These are phyloP conservation scores for Saccharomyces hybrid DNA, from an alignment of 1,139 yeast genomes.

Conservation along the genomic window DNA sequence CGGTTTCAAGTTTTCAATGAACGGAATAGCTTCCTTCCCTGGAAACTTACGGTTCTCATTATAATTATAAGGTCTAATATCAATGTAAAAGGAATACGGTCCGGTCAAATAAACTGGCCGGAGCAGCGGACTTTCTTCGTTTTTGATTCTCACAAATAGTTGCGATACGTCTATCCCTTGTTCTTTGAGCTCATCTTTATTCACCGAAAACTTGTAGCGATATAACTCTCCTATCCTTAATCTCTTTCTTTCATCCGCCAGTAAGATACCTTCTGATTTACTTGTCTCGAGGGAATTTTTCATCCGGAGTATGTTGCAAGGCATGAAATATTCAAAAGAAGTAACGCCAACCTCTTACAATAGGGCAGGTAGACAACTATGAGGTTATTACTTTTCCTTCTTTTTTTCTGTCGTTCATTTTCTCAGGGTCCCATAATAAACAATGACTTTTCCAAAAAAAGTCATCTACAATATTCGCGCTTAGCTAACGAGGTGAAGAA, in stretches of 20 bases:
- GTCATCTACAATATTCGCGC: not conserved
- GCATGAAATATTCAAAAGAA: not conserved
- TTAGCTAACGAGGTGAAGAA: not conserved
- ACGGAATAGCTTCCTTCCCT: slow-evolving; percentile 34
- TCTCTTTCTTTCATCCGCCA: slow-evolving; percentile 19
- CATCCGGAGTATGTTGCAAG: not conserved
- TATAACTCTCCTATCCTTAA: slow-evolving; percentile 28
- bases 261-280: slow-evolving; percentile 12
- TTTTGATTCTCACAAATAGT: slow-evolving; percentile 40
- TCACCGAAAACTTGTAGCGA: slow-evolving; percentile 23
- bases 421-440: not conserved
- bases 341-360: not conserved
- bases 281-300: slow-evolving; percentile 1
- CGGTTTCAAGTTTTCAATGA: slow-evolving; percentile 42
- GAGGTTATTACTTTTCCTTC: not conserved
- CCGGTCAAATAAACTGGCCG: slow-evolving; percentile 55
- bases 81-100: slow-evolving; percentile 53
- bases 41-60: slow-evolving; percentile 31
- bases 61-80: slow-evolving; percentile 49
- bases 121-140: slow-evolving; percentile 43
- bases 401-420: not conserved
- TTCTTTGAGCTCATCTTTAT: slow-evolving; percentile 11
- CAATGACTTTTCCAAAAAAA: not conserved
- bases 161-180: slow-evolving; percentile 12
- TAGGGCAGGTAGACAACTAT: not conserved